Conservation (phyloP, 2,329 filamentous ascomycete species). For the Fusarium tupiense region DNA sequence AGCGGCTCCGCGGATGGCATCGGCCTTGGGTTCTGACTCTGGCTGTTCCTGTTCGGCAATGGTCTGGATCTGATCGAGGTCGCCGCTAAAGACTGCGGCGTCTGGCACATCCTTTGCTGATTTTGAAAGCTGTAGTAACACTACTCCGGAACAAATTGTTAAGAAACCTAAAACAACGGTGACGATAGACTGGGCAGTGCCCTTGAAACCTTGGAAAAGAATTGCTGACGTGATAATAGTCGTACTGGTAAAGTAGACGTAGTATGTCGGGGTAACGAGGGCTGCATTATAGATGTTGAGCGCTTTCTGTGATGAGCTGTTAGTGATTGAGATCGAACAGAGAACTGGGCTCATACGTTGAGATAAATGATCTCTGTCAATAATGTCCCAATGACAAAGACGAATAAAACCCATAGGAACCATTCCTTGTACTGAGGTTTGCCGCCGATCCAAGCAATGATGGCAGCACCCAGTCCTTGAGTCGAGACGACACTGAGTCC, state of each 20-base stretch:
- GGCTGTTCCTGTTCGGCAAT: constrained; percentile 95
- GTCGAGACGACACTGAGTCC: constrained; percentile 95
- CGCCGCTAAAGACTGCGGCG: constrained; percentile 88
- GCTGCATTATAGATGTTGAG: constrained; percentile 97
- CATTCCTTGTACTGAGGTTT: constrained; percentile 94
- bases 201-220: constrained; percentile 93
- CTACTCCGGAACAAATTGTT: constrained; percentile 91
- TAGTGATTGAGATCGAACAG: constrained; percentile 40
- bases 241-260: constrained; percentile 96
- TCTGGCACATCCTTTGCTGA: constrained; percentile 98
- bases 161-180: constrained; percentile 95
- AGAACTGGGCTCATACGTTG: constrained; percentile 72
- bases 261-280: constrained; percentile 97
- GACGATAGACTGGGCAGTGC: constrained; percentile 79
- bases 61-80: constrained; percentile 93
- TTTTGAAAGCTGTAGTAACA: constrained; percentile 95
- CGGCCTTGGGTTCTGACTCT: constrained; percentile 95
- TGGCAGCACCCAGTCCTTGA: constrained; percentile 90
- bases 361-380: constrained; percentile 94
- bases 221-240: constrained; percentile 95
- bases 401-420: constrained; percentile 92
- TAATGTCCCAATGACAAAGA: constrained; percentile 89
- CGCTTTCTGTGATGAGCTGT: constrained; percentile 78
- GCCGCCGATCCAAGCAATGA: constrained; percentile 85
- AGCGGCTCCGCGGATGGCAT: constrained; percentile 91